Evolutionary conservation across 768 basidiomycete species (phyloP).

Genomic region (Zangia roseola): DNA sequence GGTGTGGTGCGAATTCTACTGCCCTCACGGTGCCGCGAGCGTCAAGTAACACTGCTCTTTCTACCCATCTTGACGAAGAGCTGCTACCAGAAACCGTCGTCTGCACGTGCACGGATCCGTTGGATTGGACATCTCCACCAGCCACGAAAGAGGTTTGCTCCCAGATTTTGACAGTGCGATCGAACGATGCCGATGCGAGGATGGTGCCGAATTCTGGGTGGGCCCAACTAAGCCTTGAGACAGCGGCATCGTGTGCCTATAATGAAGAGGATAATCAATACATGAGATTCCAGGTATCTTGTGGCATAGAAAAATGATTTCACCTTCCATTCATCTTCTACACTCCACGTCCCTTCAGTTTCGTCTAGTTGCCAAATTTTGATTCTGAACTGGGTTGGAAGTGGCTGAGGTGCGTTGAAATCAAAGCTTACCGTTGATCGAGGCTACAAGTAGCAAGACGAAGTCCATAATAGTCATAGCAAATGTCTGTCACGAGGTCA

Average conservation of each 20-base stretch:
- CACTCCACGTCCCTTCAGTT: constrained; percentile 65
- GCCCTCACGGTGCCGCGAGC: constrained; percentile 82
- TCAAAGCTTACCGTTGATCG: constrained; percentile 64
- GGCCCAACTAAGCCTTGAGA: constrained; percentile 84
- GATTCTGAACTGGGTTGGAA: constrained; percentile 44
- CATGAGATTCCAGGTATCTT: background rate
- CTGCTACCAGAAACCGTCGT: constrained; percentile 19
- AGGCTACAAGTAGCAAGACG: constrained; percentile 78
- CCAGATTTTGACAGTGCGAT: constrained; percentile 92
- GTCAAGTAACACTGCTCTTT: constrained; percentile 74
- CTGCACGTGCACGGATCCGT: constrained; percentile 18
- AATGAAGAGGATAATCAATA: constrained; percentile 2
- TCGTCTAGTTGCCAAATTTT: constrained; percentile 86
- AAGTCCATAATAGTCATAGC: constrained; percentile 89
- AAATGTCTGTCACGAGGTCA: constrained; percentile 81
- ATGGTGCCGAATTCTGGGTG: constrained; percentile 91
- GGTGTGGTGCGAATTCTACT: constrained; percentile 85
- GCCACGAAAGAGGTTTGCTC: constrained; percentile 52
- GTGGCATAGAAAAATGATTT: background rate
- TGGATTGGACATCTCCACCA: constrained; percentile 26
- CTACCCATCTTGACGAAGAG: constrained; percentile 58
- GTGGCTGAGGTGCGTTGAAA: constrained; percentile 2
- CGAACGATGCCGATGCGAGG: constrained; percentile 85
- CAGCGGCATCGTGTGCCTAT: constrained; percentile 93
- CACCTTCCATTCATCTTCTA: constrained; percentile 92